These are phyloP conservation scores for Microbotryum saponariae DNA, from an alignment of 1,284 basidiomycete genomes.

Conservation along the genomic window DNA sequence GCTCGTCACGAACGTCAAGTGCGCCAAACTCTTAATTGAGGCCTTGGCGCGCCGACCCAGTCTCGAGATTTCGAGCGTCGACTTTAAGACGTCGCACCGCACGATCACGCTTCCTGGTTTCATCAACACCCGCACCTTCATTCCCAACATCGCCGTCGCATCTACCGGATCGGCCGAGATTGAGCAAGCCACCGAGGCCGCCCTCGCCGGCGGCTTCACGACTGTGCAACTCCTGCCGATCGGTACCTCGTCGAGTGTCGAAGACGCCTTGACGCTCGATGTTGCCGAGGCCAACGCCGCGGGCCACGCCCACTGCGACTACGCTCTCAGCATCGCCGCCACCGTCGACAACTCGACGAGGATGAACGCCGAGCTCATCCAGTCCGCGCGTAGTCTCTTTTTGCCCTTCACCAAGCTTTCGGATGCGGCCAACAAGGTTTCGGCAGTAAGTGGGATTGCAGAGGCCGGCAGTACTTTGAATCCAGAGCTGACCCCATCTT, in stretches of 20 bases:
- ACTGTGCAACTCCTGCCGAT: slow-evolving; percentile 69
- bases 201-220: slow-evolving; percentile 79
- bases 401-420: slow-evolving; percentile 63
- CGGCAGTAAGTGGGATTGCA: slow-evolving; percentile 45
- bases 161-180: slow-evolving; percentile 56
- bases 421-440: slow-evolving; percentile 50
- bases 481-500: not conserved
- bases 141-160: slow-evolving; percentile 57
- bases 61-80: slow-evolving; percentile 80
- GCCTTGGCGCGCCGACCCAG: slow-evolving; percentile 79
- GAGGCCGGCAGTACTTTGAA: not conserved
- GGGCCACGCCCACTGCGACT: slow-evolving; percentile 70
- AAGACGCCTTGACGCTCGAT: slow-evolving; percentile 62
- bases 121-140: slow-evolving; percentile 78
- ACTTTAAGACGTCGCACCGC: slow-evolving; percentile 89
- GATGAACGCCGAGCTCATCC: slow-evolving; percentile 61
- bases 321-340: slow-evolving; percentile 70
- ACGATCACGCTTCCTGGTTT: slow-evolving; percentile 89
- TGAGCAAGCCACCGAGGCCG: slow-evolving; percentile 62
- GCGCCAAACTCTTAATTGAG: slow-evolving; percentile 93
- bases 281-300: slow-evolving; percentile 58
- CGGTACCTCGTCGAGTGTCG: slow-evolving; percentile 54
- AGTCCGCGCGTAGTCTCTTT: slow-evolving; percentile 73
- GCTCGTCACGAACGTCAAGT: slow-evolving; percentile 96
- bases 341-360: slow-evolving; percentile 58